Evolutionary conservation across 768 basidiomycete species (phyloP).

Genomic region (Amanita rimosa): DNA sequence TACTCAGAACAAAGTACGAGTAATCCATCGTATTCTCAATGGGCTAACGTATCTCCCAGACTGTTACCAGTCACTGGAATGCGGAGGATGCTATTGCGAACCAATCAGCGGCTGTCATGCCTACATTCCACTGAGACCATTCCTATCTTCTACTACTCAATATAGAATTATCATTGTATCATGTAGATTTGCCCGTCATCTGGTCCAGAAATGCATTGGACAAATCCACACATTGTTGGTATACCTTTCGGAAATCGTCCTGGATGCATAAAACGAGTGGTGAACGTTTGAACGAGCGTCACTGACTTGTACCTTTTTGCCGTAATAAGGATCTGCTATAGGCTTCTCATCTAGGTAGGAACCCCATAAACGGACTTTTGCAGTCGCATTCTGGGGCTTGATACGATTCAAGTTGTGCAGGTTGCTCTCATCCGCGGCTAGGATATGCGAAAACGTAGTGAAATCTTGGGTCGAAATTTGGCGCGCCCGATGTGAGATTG

Average conservation of each 20-base stretch:
- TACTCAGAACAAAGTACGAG: slow-evolving; percentile 78
- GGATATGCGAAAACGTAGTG: slow-evolving; percentile 65
- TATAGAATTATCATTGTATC: background rate
- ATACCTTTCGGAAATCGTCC: slow-evolving; percentile 70
- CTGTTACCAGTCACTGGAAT: slow-evolving; percentile 88
- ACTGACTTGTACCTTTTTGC: slow-evolving; percentile 24
- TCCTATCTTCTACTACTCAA: background rate
- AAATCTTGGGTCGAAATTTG: slow-evolving; percentile 63
- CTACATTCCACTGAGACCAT: slow-evolving; percentile 50
- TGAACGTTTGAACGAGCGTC: background rate
- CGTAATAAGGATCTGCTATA: slow-evolving; percentile 84
- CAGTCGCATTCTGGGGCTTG: slow-evolving; percentile 39
- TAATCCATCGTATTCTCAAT: background rate
- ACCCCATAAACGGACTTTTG: slow-evolving; percentile 69
- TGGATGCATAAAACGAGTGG: slow-evolving; percentile 13
- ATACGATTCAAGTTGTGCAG: slow-evolving; percentile 47
- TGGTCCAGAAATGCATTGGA: slow-evolving; percentile 75
- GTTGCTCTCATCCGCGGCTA: slow-evolving; percentile 78
- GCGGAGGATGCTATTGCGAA: slow-evolving; percentile 74
- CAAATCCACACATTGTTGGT: slow-evolving; percentile 61
- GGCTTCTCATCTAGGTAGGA: slow-evolving; percentile 59
- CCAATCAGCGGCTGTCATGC: slow-evolving; percentile 81
- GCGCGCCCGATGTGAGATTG: slow-evolving; percentile 61
- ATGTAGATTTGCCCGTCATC: slow-evolving; percentile 22
- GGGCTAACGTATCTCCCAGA: slow-evolving; percentile 32